These are phyloP conservation scores for Lachancea meyersii DNA, from an alignment of 805 yeast genomes.

Conservation along the genomic window DNA sequence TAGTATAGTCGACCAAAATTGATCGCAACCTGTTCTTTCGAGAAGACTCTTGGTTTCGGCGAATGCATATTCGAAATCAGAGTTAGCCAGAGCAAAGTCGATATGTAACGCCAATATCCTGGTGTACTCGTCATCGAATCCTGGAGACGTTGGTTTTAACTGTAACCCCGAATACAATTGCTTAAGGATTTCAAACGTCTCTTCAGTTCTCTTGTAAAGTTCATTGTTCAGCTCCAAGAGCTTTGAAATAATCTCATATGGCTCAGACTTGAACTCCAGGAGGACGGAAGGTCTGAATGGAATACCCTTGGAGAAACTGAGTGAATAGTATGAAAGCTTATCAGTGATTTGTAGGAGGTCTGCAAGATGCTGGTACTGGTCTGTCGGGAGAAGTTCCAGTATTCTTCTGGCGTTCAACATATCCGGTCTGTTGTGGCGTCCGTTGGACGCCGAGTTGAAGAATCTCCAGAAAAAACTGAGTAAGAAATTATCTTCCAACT, in stretches of 20 bases:
- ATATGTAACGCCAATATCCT: constrained; percentile 46
- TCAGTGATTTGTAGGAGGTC: constrained; percentile 27
- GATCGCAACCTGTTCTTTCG: constrained; percentile 21
- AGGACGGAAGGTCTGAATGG: constrained; percentile 38
- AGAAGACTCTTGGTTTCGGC: constrained; percentile 37
- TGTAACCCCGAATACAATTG: constrained; percentile 39
- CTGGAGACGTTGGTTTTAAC: constrained; percentile 11
- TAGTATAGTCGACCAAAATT: constrained; percentile 64
- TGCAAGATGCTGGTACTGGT: constrained; percentile 14
- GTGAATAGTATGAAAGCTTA: constrained; percentile 26
- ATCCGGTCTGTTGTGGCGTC: constrained; percentile 35
- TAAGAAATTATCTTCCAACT: constrained; percentile 16
- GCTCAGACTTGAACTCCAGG: constrained; percentile 28
- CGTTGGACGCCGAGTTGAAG: constrained; percentile 40
- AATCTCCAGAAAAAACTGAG: constrained; percentile 37
- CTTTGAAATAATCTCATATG: constrained; percentile 35
- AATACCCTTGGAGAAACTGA: constrained; percentile 28
- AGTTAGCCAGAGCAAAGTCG: constrained; percentile 57
- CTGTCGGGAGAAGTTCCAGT: constrained; percentile 17
- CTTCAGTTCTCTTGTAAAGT: constrained; percentile 42
- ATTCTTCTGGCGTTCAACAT: constrained; percentile 34
- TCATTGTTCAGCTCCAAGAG: constrained; percentile 49
- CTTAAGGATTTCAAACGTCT: constrained; percentile 37
- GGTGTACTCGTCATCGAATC: constrained; percentile 12
- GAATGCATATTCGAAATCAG: constrained; percentile 56